Evolutionary conservation across 371 early-diverging fungal genomes (phyloP).

Genomic region (Mortierella sp.): DNA sequence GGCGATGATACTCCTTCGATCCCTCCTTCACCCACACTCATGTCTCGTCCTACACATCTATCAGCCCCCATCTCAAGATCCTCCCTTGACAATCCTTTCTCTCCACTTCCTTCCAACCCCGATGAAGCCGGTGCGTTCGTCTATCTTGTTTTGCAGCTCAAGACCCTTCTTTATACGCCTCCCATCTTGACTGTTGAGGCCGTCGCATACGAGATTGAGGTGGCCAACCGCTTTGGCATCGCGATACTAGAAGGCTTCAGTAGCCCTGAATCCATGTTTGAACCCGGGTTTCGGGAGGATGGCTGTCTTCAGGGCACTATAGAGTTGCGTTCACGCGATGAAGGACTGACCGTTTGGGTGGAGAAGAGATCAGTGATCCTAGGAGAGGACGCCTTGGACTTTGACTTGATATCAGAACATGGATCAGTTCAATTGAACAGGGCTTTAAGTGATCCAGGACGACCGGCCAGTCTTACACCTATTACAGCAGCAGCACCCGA

Average conservation of each 20-base stretch:
- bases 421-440: slow-evolving; percentile 29
- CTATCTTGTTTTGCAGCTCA: slow-evolving; percentile 48
- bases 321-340: slow-evolving; percentile 30
- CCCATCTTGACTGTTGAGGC: slow-evolving; percentile 53
- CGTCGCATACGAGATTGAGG: slow-evolving; percentile 48
- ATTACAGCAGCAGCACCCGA: not conserved
- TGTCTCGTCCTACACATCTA: not conserved
- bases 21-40: slow-evolving; percentile 23
- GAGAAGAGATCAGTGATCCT: slow-evolving; percentile 46
- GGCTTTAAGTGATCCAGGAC: slow-evolving; percentile 3
- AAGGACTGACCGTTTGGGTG: slow-evolving; percentile 50
- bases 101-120: slow-evolving; percentile 44
- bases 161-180: slow-evolving; percentile 48
- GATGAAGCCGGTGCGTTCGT: slow-evolving; percentile 52
- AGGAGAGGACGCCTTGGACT: slow-evolving; percentile 43
- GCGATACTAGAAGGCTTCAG: slow-evolving; percentile 30
- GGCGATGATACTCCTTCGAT: slow-evolving; percentile 18
- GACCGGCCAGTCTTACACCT: not conserved
- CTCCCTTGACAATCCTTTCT: slow-evolving; percentile 33
- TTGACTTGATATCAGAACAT: slow-evolving; percentile 34
- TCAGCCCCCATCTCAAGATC: slow-evolving; percentile 4
- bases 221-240: slow-evolving; percentile 43
- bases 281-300: slow-evolving; percentile 46
- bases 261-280: slow-evolving; percentile 13
- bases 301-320: slow-evolving; percentile 45